Evolutionary conservation across 1,284 basidiomycete genomes (phyloP).

Genomic region (Coniferiporia weirii): DNA sequence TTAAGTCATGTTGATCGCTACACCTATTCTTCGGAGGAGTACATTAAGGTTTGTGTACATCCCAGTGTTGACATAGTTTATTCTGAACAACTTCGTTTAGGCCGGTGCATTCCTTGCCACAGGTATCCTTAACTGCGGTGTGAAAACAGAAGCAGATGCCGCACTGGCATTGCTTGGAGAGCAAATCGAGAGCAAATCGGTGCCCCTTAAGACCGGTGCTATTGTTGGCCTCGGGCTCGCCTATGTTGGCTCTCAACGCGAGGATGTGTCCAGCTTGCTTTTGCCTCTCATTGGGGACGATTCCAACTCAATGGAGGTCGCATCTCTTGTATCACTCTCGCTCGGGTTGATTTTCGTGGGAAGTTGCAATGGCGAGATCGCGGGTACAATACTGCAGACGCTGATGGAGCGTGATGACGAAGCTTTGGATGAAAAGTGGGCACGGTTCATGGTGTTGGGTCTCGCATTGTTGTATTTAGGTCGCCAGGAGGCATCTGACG

Average conservation of each 20-base stretch:
- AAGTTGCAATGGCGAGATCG: conserved; percentile 91
- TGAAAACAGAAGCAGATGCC: conserved; percentile 92
- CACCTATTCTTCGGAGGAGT: conserved; percentile 93
- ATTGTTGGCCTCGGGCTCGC: conserved; percentile 92
- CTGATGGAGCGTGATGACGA: conserved; percentile 85
- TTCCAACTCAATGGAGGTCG: conserved; percentile 82
- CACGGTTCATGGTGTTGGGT: conserved; percentile 85
- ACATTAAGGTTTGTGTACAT: conserved; percentile 71
- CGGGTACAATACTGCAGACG: conserved; percentile 85
- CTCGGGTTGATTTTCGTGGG: conserved; percentile 96
- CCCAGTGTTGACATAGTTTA: neutral
- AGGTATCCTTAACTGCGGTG: conserved; percentile 86
- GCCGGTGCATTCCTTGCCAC: conserved; percentile 95
- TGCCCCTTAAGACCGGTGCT: conserved; percentile 80
- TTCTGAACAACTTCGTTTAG: conserved; percentile 29
- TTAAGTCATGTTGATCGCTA: conserved; percentile 97
- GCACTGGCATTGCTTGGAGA: conserved; percentile 90
- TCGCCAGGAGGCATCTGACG: conserved; percentile 88
- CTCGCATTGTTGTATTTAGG: conserved; percentile 88
- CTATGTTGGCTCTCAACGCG: conserved; percentile 88
- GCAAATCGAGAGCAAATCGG: conserved; percentile 85
- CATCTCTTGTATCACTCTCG: conserved; percentile 80
- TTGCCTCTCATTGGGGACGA: conserved; percentile 84
- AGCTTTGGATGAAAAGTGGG: conserved; percentile 88
- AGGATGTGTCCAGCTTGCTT: conserved; percentile 77